Evolutionary conservation across 2,329 filamentous ascomycete genomes (phyloP).

Genomic region (Calycina marina): DNA sequence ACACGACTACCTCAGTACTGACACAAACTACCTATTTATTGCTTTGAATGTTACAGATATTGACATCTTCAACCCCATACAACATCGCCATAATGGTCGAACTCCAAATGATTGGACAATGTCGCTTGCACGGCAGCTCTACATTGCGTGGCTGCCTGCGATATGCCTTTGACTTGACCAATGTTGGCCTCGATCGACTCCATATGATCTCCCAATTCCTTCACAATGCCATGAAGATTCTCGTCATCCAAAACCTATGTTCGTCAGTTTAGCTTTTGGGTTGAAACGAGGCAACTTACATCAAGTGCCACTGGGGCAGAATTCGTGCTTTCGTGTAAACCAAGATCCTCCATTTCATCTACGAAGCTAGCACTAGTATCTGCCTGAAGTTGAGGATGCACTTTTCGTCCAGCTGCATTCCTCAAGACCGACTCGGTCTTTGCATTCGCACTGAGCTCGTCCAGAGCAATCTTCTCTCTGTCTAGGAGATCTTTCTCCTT

Average conservation of each 20-base stretch:
- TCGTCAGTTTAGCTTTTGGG: conserved; percentile 7
- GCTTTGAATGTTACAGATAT: too few relatives aligned
- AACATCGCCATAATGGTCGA: conserved; percentile 19
- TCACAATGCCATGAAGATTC: conserved; percentile 14
- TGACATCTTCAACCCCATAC: conserved; percentile 14
- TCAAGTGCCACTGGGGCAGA: conserved; percentile 5
- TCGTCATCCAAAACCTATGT: conserved; percentile 15
- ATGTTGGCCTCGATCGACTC: conserved; percentile 21
- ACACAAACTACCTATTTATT: too few relatives aligned
- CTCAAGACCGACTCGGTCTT: conserved; percentile 36
- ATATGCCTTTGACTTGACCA: conserved; percentile 19
- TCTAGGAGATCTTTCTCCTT: conserved; percentile 41
- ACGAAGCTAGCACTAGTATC: conserved; percentile 3
- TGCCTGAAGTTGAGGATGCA: conserved; percentile 20
- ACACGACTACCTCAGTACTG: too few relatives aligned
- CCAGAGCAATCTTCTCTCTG: conserved; percentile 36
- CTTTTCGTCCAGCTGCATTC: conserved; percentile 26
- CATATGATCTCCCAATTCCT: conserved; percentile 20
- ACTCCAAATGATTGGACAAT: conserved; percentile 19
- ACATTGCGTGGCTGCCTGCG: conserved; percentile 17
- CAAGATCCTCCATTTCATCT: conserved; percentile 9
- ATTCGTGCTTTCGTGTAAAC: conserved; percentile 4
- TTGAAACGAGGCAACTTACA: conserved; percentile 8
- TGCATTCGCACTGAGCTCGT: conserved; percentile 39
- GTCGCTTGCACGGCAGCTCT: conserved; percentile 21